Evolutionary conservation across 2,329 filamentous ascomycete genomes (phyloP).

Genomic region (Escovopsis sp.): DNA sequence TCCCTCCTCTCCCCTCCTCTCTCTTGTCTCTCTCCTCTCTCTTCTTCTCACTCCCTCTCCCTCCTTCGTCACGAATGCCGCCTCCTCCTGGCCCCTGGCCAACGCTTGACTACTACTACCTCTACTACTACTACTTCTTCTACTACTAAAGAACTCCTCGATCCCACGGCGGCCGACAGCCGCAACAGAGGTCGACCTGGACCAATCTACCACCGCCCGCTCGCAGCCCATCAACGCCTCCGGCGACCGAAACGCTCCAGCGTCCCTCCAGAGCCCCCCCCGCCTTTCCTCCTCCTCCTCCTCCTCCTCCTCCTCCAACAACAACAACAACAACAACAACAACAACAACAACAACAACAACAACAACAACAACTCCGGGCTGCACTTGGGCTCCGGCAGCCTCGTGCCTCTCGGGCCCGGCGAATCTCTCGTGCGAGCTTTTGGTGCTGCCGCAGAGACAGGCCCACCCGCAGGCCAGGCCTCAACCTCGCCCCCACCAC

Average conservation of each 20-base stretch:
- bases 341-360: slow-evolving; percentile 13
- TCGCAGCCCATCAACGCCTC: slow-evolving; percentile 27
- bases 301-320: too few species aligned
- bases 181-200: slow-evolving; percentile 28
- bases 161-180: slow-evolving; percentile 22
- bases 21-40: background rate
- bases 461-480: slow-evolving; percentile 20
- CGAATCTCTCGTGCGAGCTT: slow-evolving; percentile 12
- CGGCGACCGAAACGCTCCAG: slow-evolving; percentile 50
- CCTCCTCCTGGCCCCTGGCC: slow-evolving; percentile 10
- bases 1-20: background rate
- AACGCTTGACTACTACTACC: slow-evolving; percentile 9
- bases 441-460: slow-evolving; percentile 25
- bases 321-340: too few species aligned
- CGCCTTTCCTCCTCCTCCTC: too few species aligned
- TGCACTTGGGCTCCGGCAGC: slow-evolving; percentile 25
- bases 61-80: slow-evolving; percentile 7
- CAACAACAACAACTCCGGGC: slow-evolving; percentile 15
- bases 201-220: slow-evolving; percentile 20
- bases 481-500: slow-evolving; percentile 11
- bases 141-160: background rate
- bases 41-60: too few species aligned
- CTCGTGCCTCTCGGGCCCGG: slow-evolving; percentile 12
- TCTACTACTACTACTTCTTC: too few species aligned
- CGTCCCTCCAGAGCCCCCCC: slow-evolving; percentile 32